Evolutionary conservation across 345 rosid species (phyloP), one percentile per base, ranked within the genome.

Genomic region (Passiflora organensis): DNA sequence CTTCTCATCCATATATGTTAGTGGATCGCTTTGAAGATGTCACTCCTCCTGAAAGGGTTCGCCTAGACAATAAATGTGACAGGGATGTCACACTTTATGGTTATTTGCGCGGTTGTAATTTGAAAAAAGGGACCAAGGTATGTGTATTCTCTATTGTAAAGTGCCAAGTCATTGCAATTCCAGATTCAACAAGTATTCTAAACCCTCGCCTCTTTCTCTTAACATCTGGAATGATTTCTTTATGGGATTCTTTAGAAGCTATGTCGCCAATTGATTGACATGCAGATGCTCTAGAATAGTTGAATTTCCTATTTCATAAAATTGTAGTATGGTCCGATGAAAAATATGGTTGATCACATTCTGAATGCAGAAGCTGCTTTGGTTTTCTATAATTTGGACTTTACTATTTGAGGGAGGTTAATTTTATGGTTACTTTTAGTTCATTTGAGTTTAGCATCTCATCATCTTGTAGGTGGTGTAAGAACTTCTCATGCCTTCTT

Each of bases 11-110:
- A 44, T 93, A 89, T 67, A 60, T 93, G 49, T 53, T 93, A 71
- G 94, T 80, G 51, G 99, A 93, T 76, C 94, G 96, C 47, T 68
- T 93, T 51, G 99, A 89, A 79, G 99, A 93, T 76, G 87, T 89
- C 18, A 89, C 99, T 66, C 89, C 95, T 51, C 95, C 89, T 14
- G 89, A 81, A 61, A 78, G 72, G 77, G 73, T 86, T 72, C 83
- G 70, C 37, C 53, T 59, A 69, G 72, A 86, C 80, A 74, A 65
- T 43, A 93, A 89, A 75, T 89, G 96, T 59, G 94, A 89, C 68
- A 80, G 99, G 64, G 82, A 86, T 69, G 60, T 93, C 68, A 86
- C 94, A 2, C 62, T 86, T 52, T 93, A 79, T 70, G 99, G 99
- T 56, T 93, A 89, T 75, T 59, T 93, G 71, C 85, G 96, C 46